Conservation (phyloP, 2,329 filamentous ascomycete species). For the Fusarium neocosmosporiellum region DNA sequence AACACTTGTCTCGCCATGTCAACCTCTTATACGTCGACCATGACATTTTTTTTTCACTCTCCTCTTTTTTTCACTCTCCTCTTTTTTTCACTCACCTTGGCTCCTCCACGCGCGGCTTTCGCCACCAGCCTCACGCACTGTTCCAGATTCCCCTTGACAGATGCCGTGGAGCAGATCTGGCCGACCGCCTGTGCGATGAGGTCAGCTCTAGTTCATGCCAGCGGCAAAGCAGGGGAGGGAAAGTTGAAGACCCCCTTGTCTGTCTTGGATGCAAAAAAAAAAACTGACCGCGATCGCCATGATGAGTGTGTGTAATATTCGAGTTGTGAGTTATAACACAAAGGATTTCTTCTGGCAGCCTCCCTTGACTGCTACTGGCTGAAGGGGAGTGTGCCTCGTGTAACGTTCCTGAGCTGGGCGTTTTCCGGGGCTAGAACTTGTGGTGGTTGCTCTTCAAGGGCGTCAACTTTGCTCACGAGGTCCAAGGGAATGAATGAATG, state of each 20-base stretch:
- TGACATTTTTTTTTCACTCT: neutral
- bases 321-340: neutral
- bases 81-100: slow-evolving; percentile 68
- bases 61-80: slow-evolving; percentile 18
- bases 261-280: slow-evolving; percentile 2
- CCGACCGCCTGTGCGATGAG: slow-evolving; percentile 76
- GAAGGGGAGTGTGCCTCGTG: neutral
- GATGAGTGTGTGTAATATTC: neutral
- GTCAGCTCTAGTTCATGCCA: slow-evolving; percentile 24
- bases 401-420: neutral
- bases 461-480: neutral
- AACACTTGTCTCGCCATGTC: slow-evolving; percentile 9
- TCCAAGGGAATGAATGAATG: neutral
- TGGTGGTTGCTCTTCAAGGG: neutral
- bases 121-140: slow-evolving; percentile 79
- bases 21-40: neutral
- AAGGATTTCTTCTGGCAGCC: neutral
- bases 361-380: neutral
- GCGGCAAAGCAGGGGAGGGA: slow-evolving; percentile 22
- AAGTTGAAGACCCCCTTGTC: neutral
- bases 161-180: slow-evolving; percentile 88
- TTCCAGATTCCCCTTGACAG: slow-evolving; percentile 80
- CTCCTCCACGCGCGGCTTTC: slow-evolving; percentile 79
- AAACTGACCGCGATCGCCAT: slow-evolving; percentile 44
- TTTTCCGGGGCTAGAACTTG: neutral